These are phyloP conservation scores for Penicillium riverlandense DNA, from an alignment of 495 filamentous ascomycete genomes.

Conservation along the genomic window DNA sequence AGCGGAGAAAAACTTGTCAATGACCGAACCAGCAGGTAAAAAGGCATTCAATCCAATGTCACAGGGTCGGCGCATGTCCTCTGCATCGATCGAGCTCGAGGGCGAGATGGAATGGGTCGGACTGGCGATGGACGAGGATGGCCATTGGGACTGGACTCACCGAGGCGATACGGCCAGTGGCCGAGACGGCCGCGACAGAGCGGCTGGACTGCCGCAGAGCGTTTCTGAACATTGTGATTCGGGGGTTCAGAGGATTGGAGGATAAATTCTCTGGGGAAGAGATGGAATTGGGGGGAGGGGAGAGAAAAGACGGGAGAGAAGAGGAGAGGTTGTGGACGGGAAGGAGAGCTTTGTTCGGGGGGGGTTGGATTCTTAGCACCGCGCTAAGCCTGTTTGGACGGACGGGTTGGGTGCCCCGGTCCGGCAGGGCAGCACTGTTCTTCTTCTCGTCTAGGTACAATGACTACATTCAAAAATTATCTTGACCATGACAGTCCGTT, in stretches of 20 bases:
- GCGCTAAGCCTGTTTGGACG: slow-evolving; percentile 40
- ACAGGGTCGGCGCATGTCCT: slow-evolving; percentile 16
- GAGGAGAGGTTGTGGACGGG: slow-evolving; percentile 39
- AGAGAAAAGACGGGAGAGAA: slow-evolving; percentile 39
- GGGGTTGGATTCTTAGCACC: slow-evolving; percentile 39
- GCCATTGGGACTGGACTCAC: slow-evolving; percentile 60
- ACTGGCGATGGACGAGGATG: slow-evolving; percentile 26
- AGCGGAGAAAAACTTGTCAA: slow-evolving; percentile 41
- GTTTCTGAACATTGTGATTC: slow-evolving; percentile 86
- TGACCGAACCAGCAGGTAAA: slow-evolving; percentile 19
- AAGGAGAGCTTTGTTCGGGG: slow-evolving; percentile 51
- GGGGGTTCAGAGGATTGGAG: slow-evolving; percentile 45
- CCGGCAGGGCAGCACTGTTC: background rate
- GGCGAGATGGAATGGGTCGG: slow-evolving; percentile 30
- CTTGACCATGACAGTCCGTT: background rate
- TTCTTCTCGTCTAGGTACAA: background rate
- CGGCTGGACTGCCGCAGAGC: slow-evolving; percentile 92
- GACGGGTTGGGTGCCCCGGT: too few relatives aligned
- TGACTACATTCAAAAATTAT: too few relatives aligned
- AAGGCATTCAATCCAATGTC: slow-evolving; percentile 19
- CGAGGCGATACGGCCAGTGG: slow-evolving; percentile 78
- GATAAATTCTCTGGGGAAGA: slow-evolving; percentile 43
- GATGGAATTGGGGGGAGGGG: slow-evolving; percentile 43
- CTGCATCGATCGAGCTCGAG: slow-evolving; percentile 31
- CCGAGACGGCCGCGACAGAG: slow-evolving; percentile 87